Evolutionary conservation across 2,329 filamentous ascomycete genomes (phyloP), one percentile per base, ranked within the genome.

Genomic region (Triangularia setosa): DNA sequence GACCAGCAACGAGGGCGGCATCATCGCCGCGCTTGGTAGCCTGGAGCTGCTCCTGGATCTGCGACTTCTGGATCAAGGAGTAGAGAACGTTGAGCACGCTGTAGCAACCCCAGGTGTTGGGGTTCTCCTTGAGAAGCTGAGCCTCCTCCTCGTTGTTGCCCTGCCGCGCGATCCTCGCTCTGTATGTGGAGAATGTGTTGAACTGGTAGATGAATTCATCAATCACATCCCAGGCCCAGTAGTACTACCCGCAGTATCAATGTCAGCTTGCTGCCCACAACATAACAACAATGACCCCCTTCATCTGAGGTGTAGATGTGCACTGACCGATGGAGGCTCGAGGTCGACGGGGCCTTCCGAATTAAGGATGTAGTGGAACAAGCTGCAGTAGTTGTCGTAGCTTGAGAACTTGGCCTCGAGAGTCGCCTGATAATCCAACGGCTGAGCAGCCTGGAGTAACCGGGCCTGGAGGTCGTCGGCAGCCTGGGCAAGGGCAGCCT

Each of bases 151-250:
- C 91, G 79, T 94, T 96, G 78, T 90, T 82, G 78, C 87, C 83
- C 83, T 89, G 84, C 65, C 93, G 87, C 69, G 95, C 95, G 72
- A 97, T 88, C 71, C 93, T 90, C 79, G 96, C 93, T 75, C 95
- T 89, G 86, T 97, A 97, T 68, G 93, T 92, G 78, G 93, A 98
- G 85, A 99, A 99, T 65, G 93, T 96, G 85, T 99, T 97, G 85
- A 99, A 99, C 79, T 99, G 95, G 84, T 99, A 99, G 81, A 99
- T 98, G 83, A 99, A 99, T 80, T 99, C 95, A 79, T 99, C 95
- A 80, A 99, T 97, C 72, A 98, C 94, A 79, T 99, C 95, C 95
- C 95, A 99, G 52, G 95, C 95, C 95, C 95, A 99, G 83, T 94
- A 97, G 82, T 97, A 96, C 92, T 98, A 77, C 54, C 57, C 62